Conservation (phyloP, 2,329 filamentous ascomycete species). For the Cryphonectria japonica region DNA sequence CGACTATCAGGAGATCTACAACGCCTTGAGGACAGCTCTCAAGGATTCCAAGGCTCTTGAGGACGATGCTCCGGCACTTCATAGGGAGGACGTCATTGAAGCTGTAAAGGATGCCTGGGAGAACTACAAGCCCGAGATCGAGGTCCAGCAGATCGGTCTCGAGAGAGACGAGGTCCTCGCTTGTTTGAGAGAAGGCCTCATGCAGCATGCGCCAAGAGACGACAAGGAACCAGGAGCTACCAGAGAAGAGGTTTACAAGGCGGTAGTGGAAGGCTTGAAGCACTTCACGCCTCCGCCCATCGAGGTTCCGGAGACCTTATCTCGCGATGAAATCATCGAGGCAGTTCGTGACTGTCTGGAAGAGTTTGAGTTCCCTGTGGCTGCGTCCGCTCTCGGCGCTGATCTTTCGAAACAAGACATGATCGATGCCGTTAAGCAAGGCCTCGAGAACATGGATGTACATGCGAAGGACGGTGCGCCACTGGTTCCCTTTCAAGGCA, state of each 20-base stretch:
- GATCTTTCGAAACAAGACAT: constrained; percentile 66
- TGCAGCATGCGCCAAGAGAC: constrained; percentile 67
- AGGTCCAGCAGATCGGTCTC: constrained; percentile 85
- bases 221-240: constrained; percentile 64
- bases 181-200: constrained; percentile 83
- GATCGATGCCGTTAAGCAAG: constrained; percentile 64
- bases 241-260: constrained; percentile 82
- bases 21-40: constrained; percentile 76
- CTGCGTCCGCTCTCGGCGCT: constrained; percentile 56
- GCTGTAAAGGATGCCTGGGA: constrained; percentile 92
- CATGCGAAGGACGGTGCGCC: constrained; percentile 19
- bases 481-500: constrained; percentile 36
- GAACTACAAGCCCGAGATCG: constrained; percentile 90
- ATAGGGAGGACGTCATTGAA: constrained; percentile 81
- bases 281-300: constrained; percentile 77
- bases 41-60: constrained; percentile 61
- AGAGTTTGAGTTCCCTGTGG: constrained; percentile 76
- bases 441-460: constrained; percentile 35
- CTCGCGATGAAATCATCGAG: constrained; percentile 80
- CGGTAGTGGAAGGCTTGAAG: constrained; percentile 83
- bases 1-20: constrained; percentile 85
- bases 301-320: constrained; percentile 69
- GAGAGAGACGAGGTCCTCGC: constrained; percentile 89
- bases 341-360: constrained; percentile 86
- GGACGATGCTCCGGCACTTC: constrained; percentile 56